Evolutionary conservation across 2,329 filamentous ascomycete species (phyloP).

Genomic region (Cadophora malorum): DNA sequence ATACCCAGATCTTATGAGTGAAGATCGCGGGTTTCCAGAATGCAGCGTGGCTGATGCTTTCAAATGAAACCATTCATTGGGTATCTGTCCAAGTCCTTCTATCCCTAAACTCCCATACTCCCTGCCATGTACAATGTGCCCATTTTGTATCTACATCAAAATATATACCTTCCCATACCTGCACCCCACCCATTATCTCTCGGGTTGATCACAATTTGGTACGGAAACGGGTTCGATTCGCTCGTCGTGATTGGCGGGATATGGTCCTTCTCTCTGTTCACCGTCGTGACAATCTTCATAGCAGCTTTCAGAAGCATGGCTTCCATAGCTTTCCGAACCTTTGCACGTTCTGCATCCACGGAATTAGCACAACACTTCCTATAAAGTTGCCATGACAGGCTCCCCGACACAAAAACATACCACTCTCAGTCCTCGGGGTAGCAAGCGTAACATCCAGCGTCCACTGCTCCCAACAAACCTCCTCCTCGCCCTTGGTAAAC

Average conservation of each 20-base stretch:
- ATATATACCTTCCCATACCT: constrained; percentile 68
- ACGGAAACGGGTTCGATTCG: constrained; percentile 92
- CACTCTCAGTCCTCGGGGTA: constrained; percentile 85
- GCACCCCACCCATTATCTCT: constrained; percentile 80
- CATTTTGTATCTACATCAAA: constrained; percentile 29
- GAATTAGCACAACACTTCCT: constrained; percentile 20
- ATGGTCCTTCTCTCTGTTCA: constrained; percentile 90
- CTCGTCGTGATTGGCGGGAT: constrained; percentile 96
- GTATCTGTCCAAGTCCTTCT: constrained; percentile 42
- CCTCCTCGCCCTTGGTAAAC: constrained; percentile 82
- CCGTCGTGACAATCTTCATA: constrained; percentile 87
- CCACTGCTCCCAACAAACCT: constrained; percentile 98
- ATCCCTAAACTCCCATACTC: constrained; percentile 35
- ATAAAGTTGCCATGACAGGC: not conserved
- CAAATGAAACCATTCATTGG: constrained; percentile 36
- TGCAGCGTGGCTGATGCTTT: constrained; percentile 3
- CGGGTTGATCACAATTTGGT: constrained; percentile 88
- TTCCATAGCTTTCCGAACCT: constrained; percentile 90
- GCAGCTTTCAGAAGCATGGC: constrained; percentile 85
- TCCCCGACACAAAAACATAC: constrained; percentile 55
- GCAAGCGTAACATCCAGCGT: constrained; percentile 92
- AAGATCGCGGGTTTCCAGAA: not conserved
- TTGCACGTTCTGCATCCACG: constrained; percentile 72
- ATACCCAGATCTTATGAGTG: constrained; percentile 12
- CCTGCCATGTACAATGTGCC: constrained; percentile 31